Base-by-base conservation (phyloP, 495 filamentous ascomycete species). In the Lindgomyces ingoldianus region DNA sequence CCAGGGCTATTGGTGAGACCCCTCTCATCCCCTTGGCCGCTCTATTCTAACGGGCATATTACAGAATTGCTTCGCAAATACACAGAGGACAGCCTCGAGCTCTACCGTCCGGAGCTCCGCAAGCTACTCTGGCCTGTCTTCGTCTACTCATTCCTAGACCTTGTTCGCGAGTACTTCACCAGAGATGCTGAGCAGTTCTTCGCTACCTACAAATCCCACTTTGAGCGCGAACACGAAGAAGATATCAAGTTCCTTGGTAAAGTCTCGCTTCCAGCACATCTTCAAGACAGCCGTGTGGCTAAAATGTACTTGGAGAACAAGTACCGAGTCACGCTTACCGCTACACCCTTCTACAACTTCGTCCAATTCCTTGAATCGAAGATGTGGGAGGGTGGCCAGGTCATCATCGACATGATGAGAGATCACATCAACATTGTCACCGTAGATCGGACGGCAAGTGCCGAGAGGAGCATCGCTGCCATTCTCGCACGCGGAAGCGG, bases 31-130 rank as follows among this genome's bases (percentile, higher is more conserved):
- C 29, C 11, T 33, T 19, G 26, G 9, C 44, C 10, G 19, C 29
- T 33, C 3, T 9, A 10, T 49, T 2, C 1, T 16, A 46, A 67
- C 70, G 67, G 74, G 27, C 24, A 22, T 62, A 22, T 39, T 19
- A 24, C 79, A 83, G 82, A 84, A 55, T 75, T 93, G 26, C 78
- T 95, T 55, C 85, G 81, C 57, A 79, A 80, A 60, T 98, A 91
- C 90, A 87, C 96, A 50, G 90, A 97, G 61, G 88, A 91, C 65
- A 91, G 88, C 51, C 81, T 98, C 4, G 92, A 96, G 64, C 81
- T 98, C 24, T 98, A 97, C 81, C 96, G 93, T 88, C 90, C 91
- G n/a, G 94, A 98, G 74, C 82, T 98, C 0, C 77, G 81, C 54
- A 89, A 93, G 45, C 78, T 98, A 11, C 78, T 93, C 25, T 98